phyloP scores from a whole-genome alignment of 495 filamentous ascomycete genomes.

The Astrothelium subdiscretum region DNA sequence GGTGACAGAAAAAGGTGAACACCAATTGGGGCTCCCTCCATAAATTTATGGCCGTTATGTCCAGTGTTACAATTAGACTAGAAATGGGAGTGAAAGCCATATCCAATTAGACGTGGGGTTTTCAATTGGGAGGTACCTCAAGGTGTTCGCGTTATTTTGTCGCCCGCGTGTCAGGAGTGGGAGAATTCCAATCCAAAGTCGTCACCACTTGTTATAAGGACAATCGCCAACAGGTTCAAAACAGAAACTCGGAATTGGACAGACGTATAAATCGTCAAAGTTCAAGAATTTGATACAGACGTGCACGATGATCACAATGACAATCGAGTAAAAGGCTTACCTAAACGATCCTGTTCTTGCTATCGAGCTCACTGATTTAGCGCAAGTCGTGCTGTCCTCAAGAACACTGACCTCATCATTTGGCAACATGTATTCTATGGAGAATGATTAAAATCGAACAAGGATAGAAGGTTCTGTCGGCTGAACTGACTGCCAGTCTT shows the following conservation, averaged over 20 bases:
- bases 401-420: constrained; percentile 36
- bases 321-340: constrained; percentile 6
- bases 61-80: background rate
- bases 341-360: background rate
- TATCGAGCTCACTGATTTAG: background rate
- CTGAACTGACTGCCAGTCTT: background rate
- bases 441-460: background rate
- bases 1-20: too few species aligned
- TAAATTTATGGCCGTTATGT: background rate
- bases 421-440: constrained; percentile 29
- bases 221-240: too few species aligned
- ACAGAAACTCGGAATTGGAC: constrained; percentile 9
- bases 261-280: background rate
- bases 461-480: background rate
- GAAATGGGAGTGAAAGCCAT: background rate
- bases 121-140: too few species aligned
- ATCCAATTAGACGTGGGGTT: too few species aligned
- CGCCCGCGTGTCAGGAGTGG: background rate
- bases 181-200: too few species aligned
- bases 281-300: background rate
- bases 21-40: too few species aligned
- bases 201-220: too few species aligned
- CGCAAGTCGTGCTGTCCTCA: background rate
- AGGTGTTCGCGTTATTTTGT: too few species aligned
- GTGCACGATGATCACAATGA: constrained; percentile 22